Base-by-base conservation (phyloP, 192 early-diverging fungal species). In the Entrophospora sp. region DNA sequence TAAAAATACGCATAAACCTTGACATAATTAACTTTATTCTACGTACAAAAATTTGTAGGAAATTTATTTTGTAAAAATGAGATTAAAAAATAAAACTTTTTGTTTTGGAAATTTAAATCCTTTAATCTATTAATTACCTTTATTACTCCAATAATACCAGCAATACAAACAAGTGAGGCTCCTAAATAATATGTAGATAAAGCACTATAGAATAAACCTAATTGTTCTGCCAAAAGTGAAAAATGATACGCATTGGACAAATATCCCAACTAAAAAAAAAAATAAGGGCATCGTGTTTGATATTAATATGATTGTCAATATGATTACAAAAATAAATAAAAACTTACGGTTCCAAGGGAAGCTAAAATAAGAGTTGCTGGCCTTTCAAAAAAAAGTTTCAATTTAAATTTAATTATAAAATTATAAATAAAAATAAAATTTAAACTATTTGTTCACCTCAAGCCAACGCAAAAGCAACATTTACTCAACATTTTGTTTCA, bases 11-110 rank as follows among this genome's bases (percentile, higher is more conserved):
- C 36, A 37, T 25, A 69, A n/a, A 69, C 12, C 24, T 25, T 60
- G 18, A 69, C 59, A 53, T 69, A 69, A 22, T 53, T 60, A n/a
- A 35, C 7, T 16, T 69, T 69, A 16, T 69, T 69, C 68, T 69
- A 42, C 18, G 53, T 5, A 20, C 4, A 13, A 58, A 34, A 30
- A 32, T 31, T 28, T n/a, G n/a, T n/a, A n/a, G n/a, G n/a, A n/a
- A n/a, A n/a, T n/a, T n/a, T n/a, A n/a, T n/a, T n/a, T n/a, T n/a
- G n/a, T n/a, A n/a, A n/a, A n/a, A n/a, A n/a, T n/a, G n/a, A n/a
- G n/a, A n/a, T n/a, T n/a, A n/a, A n/a, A n/a, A n/a, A n/a, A n/a
- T n/a, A n/a, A n/a, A n/a, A n/a, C n/a, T n/a, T n/a, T n/a, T n/a
- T n/a, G n/a, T n/a, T n/a, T n/a, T n/a, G n/a, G n/a, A n/a, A n/a